Conservation (phyloP, 108 stramenopile genomes). For the Skeletonema grethae region DNA sequence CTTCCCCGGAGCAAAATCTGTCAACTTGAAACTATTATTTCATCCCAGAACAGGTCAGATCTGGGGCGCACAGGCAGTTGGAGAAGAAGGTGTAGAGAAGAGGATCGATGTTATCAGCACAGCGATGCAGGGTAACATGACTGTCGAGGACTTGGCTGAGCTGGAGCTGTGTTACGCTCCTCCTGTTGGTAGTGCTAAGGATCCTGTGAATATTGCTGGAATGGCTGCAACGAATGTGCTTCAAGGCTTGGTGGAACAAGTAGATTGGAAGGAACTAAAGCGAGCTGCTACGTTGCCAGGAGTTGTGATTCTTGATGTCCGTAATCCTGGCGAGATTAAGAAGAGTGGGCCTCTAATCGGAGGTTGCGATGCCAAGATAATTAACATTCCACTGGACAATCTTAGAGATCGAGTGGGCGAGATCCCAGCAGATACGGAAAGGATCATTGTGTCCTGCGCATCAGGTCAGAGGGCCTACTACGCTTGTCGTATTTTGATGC, state of each 20-base stretch:
- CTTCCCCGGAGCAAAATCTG: slow-evolving; percentile 61
- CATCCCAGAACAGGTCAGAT: slow-evolving; percentile 57
- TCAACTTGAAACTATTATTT: slow-evolving; percentile 69
- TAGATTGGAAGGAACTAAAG: slow-evolving; percentile 67
- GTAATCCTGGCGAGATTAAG: slow-evolving; percentile 55
- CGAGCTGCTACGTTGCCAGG: slow-evolving; percentile 31
- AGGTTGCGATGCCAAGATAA: slow-evolving; percentile 18
- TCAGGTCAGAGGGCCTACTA: slow-evolving; percentile 78
- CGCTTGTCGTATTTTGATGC: slow-evolving; percentile 61
- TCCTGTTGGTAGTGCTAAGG: slow-evolving; percentile 70
- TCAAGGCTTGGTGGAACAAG: slow-evolving; percentile 64
- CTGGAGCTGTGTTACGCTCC: slow-evolving; percentile 76
- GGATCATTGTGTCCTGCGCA: slow-evolving; percentile 60
- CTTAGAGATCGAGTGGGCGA: slow-evolving; percentile 55
- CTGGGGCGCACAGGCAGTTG: slow-evolving; percentile 70
- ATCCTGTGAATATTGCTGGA: slow-evolving; percentile 74
- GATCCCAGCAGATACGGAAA: slow-evolving; percentile 54
- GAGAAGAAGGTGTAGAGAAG: slow-evolving; percentile 74
- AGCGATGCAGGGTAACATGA: slow-evolving; percentile 65
- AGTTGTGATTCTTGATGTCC: slow-evolving; percentile 60
- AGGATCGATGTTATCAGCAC: slow-evolving; percentile 76
- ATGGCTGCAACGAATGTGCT: slow-evolving; percentile 71
- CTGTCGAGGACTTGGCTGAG: slow-evolving; percentile 61
- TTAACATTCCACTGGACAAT: slow-evolving; percentile 65
- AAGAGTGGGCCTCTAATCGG: slow-evolving; percentile 48